Evolutionary conservation across 2,329 filamentous ascomycete species (phyloP), one percentile per base, ranked within the genome.

Genomic region (Elsinoe necatrix): DNA sequence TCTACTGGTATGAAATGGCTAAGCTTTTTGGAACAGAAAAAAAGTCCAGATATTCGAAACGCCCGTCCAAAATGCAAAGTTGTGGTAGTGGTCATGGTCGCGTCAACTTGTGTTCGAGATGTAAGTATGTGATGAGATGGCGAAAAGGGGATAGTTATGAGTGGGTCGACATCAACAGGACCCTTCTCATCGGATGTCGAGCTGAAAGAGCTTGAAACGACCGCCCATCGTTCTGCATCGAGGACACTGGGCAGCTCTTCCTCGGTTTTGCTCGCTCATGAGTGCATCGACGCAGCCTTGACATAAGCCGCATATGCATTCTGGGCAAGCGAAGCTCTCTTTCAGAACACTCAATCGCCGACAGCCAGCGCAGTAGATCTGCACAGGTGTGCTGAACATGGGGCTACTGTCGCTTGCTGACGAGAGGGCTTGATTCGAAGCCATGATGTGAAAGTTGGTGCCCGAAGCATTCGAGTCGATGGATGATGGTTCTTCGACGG

Each of bases 291-390:
- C 89, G 66, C 92, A 97, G 58, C 89, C 83, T 61, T 85, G 83
- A 71, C 93, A 97, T 51, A 97, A 80, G 14, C 91, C 92, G 68
- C 89, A 95, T 61, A 97, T 95, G 70, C 93, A 97, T 71, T 96
- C 91, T 1, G 91, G 95, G 70, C 92, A 97, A 20, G 92, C 92
- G 67, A 90, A 96, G 31, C 89, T 93, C 65, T 92, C 87, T 65
- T 84, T 85, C 23, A 97, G 75, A 9, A 85, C 75, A 54, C 86
- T 91, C 16, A 90, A 77, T 35, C 85, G 82, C 61, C 88, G 84
- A 67, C 92, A 97, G 48, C 86, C 87, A 18, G 91, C 88, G 69
- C 92, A 97, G 69, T 95, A 95, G 41, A 97, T 95, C 68, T 95
- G 88, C 2, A 92, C 86, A 29, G 69, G 63, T 52, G 61, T 60